A percentile compares a stretch with the other conserved stretches of the same genome.
Conservation (phyloP, 352 stramenopile species). For the Phytophthora melonis region DNA sequence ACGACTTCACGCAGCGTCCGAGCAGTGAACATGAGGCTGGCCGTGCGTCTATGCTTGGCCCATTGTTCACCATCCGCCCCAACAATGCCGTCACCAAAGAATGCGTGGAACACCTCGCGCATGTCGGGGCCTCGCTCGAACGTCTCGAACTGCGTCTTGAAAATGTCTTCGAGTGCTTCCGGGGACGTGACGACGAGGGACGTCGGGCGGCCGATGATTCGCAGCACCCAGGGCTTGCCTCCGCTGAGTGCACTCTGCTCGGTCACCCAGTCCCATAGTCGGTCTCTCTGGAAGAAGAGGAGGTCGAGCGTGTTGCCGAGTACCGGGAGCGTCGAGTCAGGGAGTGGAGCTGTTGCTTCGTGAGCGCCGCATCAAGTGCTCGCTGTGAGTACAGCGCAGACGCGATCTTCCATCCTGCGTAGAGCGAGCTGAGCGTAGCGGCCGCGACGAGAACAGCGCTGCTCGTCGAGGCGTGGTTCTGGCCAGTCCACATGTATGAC, state of each 20-base stretch:
- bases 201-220: slow-evolving; percentile 37
- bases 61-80: slow-evolving; percentile 51
- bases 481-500: not conserved
- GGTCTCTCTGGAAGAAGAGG: slow-evolving; percentile 35
- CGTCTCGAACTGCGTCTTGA: slow-evolving; percentile 55
- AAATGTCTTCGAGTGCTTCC: slow-evolving; percentile 36
- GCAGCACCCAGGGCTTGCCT: slow-evolving; percentile 56
- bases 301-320: slow-evolving; percentile 48
- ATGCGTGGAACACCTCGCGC: slow-evolving; percentile 32
- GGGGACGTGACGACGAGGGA: slow-evolving; percentile 53
- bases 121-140: slow-evolving; percentile 47
- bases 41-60: slow-evolving; percentile 61
- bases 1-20: slow-evolving; percentile 39
- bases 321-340: slow-evolving; percentile 40
- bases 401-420: slow-evolving; percentile 1
- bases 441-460: not conserved
- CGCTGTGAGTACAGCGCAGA: not conserved
- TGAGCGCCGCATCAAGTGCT: not conserved
- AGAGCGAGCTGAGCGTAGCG: not conserved
- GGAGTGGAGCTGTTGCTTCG: slow-evolving; percentile 14
- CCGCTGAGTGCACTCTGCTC: slow-evolving; percentile 47
- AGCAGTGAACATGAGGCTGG: slow-evolving; percentile 79
- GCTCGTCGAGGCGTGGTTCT: not conserved
- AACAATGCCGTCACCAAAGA: slow-evolving; percentile 67
- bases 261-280: slow-evolving; percentile 65